phyloP scores from a whole-genome alignment of 2,329 filamentous ascomycete species.

The Epichloe gansuensis region DNA sequence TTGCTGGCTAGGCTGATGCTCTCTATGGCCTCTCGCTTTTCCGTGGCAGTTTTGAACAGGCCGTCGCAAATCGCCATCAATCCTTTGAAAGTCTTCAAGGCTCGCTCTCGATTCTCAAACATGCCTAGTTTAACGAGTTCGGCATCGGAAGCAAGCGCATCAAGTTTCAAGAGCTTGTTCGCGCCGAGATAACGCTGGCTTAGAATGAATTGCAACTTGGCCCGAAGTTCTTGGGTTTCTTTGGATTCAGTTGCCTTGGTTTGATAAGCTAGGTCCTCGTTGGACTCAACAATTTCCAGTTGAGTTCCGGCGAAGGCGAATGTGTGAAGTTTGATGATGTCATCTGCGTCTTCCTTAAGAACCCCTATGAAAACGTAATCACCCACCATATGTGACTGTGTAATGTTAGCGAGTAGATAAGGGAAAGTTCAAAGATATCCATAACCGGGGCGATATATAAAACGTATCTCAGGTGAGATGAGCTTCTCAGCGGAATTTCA shows the following conservation, averaged over 20 bases:
- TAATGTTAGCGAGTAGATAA: conserved; percentile 44
- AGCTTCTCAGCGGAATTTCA: background rate
- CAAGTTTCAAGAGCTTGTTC: conserved; percentile 70
- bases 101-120: conserved; percentile 56
- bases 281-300: conserved; percentile 41
- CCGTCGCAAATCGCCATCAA: conserved; percentile 77
- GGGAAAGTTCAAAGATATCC: background rate
- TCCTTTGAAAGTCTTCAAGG: conserved; percentile 81
- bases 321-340: conserved; percentile 54
- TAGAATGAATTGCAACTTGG: conserved; percentile 58
- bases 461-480: background rate
- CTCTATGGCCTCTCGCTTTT: conserved; percentile 64
- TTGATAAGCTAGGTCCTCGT: conserved; percentile 24
- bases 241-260: conserved; percentile 34
- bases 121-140: conserved; percentile 62
- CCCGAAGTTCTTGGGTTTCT: conserved; percentile 47
- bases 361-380: conserved; percentile 57
- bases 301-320: conserved; percentile 54
- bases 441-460: conserved; percentile 1
- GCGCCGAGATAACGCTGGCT: conserved; percentile 58
- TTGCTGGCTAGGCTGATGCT: conserved; percentile 77
- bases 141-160: conserved; percentile 59
- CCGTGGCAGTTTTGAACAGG: conserved; percentile 57
- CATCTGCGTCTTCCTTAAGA: conserved; percentile 48
- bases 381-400: conserved; percentile 56